These are phyloP conservation scores for Suillus placidus DNA, from an alignment of 768 basidiomycete species.

Conservation along the genomic window DNA sequence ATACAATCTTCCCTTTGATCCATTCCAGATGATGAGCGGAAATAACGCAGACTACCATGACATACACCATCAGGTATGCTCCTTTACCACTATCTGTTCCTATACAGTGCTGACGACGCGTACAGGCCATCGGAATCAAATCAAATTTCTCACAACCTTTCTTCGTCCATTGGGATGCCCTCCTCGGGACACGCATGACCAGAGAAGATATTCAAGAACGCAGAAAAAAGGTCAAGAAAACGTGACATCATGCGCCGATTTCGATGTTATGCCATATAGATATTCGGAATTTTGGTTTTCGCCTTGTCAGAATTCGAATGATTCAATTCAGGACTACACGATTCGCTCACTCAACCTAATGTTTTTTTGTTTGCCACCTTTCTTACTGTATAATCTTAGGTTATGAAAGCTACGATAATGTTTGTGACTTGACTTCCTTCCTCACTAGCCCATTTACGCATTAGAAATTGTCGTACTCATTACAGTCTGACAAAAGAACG, in stretches of 20 bases:
- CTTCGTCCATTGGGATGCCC: conserved; percentile 88
- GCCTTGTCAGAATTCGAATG: too few species aligned
- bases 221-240: conserved; percentile 32
- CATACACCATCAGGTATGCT: conserved; percentile 87
- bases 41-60: conserved; percentile 99
- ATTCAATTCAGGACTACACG: neutral
- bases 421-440: neutral
- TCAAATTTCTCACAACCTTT: conserved; percentile 93
- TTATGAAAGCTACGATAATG: conserved; percentile 5
- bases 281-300: neutral
- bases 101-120: neutral
- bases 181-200: conserved; percentile 83
- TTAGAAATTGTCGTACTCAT: neutral
- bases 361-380: neutral
- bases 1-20: conserved; percentile 88
- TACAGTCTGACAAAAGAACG: neutral
- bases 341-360: neutral
- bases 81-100: neutral
- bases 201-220: conserved; percentile 60
- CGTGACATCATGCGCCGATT: conserved; percentile 14
- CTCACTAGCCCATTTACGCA: neutral
- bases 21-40: conserved; percentile 77
- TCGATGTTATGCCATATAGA: neutral
- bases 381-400: neutral
- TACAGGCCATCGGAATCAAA: conserved; percentile 71